Evolutionary conservation across 208 protist genomes (phyloP).

Genomic region (Wallacemonas sp.): DNA sequence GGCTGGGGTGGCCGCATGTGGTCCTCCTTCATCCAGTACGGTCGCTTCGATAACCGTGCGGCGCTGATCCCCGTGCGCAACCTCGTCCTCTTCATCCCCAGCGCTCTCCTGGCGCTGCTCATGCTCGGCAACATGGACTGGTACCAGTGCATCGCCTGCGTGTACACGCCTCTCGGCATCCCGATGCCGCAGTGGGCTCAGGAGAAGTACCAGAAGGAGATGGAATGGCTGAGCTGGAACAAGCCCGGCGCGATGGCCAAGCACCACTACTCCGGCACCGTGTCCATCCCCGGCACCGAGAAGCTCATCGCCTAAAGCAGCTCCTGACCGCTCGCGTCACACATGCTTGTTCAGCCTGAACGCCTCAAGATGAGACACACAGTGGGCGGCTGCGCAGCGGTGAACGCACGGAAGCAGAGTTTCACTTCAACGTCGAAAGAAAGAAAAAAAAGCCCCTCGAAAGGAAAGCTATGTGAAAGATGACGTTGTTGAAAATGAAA

Average conservation of each 20-base stretch:
- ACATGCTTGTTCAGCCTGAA: no score
- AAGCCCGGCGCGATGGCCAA: conserved; percentile 86
- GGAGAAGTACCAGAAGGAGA: conserved; percentile 69
- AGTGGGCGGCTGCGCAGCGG: no score
- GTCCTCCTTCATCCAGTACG: conserved; percentile 88
- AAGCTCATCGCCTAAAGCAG: conserved; percentile 71
- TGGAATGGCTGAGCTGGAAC: conserved; percentile 71
- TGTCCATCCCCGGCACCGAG: conserved; percentile 87
- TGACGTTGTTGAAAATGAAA: no score
- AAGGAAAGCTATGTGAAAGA: no score
- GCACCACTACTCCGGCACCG: conserved; percentile 80
- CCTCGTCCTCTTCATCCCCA: conserved; percentile 52
- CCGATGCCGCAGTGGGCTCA: conserved; percentile 69
- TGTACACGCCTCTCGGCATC: conserved; percentile 48
- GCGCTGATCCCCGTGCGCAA: conserved; percentile 66
- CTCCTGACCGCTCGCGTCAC: background rate
- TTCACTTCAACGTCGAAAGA: background rate
- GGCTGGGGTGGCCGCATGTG: conserved; percentile 81
- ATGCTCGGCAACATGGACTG: conserved; percentile 87
- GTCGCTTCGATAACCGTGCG: conserved; percentile 81
- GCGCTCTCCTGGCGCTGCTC: conserved; percentile 54
- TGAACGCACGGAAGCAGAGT: background rate
- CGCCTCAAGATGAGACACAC: no score
- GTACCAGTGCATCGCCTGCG: conserved; percentile 72
- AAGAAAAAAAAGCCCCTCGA: background rate